Evolutionary conservation across 192 early-diverging fungal species (phyloP).

Genomic region (Dissophora ornata): DNA sequence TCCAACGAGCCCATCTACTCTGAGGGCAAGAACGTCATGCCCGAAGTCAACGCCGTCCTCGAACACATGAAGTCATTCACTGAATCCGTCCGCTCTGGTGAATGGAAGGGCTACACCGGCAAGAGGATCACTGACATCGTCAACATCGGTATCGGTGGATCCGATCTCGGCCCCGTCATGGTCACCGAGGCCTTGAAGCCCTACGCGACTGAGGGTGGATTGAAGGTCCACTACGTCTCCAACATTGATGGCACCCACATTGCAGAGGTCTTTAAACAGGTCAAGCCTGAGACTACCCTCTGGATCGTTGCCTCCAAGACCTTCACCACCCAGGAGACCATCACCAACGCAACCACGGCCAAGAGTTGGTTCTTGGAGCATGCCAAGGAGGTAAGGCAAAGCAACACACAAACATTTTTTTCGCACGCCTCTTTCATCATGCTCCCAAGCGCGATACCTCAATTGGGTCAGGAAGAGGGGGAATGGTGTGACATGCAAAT

Average conservation of each 20-base stretch:
- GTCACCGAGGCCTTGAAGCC: slow-evolving; percentile 98
- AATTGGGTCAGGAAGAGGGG: no score
- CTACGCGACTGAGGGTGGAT: slow-evolving; percentile 76
- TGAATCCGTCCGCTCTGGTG: slow-evolving; percentile 85
- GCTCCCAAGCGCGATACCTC: no score
- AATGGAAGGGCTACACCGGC: slow-evolving; percentile 97
- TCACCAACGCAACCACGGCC: slow-evolving; percentile 95
- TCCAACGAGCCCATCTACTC: slow-evolving; percentile 87
- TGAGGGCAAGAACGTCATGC: slow-evolving; percentile 92
- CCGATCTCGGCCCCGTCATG: slow-evolving; percentile 98
- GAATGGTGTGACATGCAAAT: no score
- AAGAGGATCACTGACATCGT: slow-evolving; percentile 93
- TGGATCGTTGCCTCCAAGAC: slow-evolving; percentile 99
- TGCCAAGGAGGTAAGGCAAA: slow-evolving; percentile 81
- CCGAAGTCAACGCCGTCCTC: slow-evolving; percentile 93
- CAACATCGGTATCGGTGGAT: slow-evolving; percentile 99
- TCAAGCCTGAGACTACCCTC: slow-evolving; percentile 88
- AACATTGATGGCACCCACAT: slow-evolving; percentile 99
- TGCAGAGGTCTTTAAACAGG: slow-evolving; percentile 88
- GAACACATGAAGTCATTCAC: slow-evolving; percentile 92
- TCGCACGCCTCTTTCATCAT: no score
- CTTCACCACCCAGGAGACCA: slow-evolving; percentile 98
- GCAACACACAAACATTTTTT: no score
- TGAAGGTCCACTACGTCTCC: slow-evolving; percentile 94
- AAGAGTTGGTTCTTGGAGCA: slow-evolving; percentile 91